Evolutionary conservation across 176 grass and related monocot genomes (phyloP), one percentile per base, ranked within the genome.

Genomic region (Tuctoria greenei): DNA sequence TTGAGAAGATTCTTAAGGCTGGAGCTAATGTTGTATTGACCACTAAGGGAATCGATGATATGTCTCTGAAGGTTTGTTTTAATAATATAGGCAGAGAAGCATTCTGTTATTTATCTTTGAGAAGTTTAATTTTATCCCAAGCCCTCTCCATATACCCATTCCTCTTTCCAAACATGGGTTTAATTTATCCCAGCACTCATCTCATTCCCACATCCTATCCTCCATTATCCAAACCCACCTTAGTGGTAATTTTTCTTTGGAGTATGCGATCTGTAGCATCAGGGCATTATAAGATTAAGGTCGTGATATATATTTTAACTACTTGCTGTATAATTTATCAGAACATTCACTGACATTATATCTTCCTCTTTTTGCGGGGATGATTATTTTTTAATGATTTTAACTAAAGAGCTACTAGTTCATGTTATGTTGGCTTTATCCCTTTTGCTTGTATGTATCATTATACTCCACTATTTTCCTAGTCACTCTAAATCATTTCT

Each of bases 21-120:
- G 94, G 94, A 37, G 94, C 91, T 68, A 93, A 97, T 75, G 88
- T 91, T 78, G 91, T 97, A 38, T 77, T 97, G 42, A 93, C 91
- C 66, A 93, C 91, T 25, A 97, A 97, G 44, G 91, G 94, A 82
- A 97, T 97, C 61, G 94, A 97, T 89, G 94, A 97, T 85, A 97
- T 93, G 94, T 86, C 94, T 16, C 39, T 97, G 24, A 97, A 93
- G 74, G 94, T 85, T 86, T 83, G 90, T 72, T 73, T 71, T 56
- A 11, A 69, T 55, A 31, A 45, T 52, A n/a, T 17, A 16, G 41
- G 78, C 23, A 59, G 21, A 60, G 76, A 24, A 6, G 2, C 0
- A 67, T 65, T 81, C 7, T 52, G 4, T 40, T 49, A 61, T 31
- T 31, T 31, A 31, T 31, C 31, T 31, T 31, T 31, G 3, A 31